A percentile compares a stretch with the other conserved stretches of the same genome.
phyloP scores from a whole-genome alignment of 371 early-diverging fungal genomes.

The Mucor racemosus region DNA sequence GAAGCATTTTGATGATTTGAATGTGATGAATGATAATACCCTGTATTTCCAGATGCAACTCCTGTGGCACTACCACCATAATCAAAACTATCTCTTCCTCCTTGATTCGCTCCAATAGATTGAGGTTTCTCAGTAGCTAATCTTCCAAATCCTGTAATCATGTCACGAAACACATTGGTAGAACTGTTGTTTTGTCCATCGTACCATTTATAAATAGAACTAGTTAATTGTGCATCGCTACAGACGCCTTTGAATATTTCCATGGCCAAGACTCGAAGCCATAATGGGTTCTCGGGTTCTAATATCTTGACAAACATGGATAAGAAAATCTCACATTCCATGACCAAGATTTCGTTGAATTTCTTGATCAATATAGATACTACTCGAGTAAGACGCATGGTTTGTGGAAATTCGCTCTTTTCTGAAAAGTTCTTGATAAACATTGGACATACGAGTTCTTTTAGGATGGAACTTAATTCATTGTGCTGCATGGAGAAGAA shows the following conservation, averaged over 20 bases:
- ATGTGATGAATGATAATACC: slow-evolving; percentile 9
- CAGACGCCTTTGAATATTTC: slow-evolving; percentile 82
- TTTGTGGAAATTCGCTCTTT: slow-evolving; percentile 80
- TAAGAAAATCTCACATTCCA: slow-evolving; percentile 94
- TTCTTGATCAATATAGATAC: slow-evolving; percentile 81
- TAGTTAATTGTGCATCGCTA: slow-evolving; percentile 61
- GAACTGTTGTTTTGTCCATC: slow-evolving; percentile 71
- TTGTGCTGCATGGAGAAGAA: slow-evolving; percentile 57
- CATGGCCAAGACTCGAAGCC: slow-evolving; percentile 89
- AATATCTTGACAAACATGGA: slow-evolving; percentile 85
- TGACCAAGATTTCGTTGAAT: slow-evolving; percentile 73
- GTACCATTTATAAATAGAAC: slow-evolving; percentile 75
- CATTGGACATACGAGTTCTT: slow-evolving; percentile 86
- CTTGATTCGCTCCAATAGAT: slow-evolving; percentile 61
- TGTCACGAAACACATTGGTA: slow-evolving; percentile 80
- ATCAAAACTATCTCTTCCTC: slow-evolving; percentile 55
- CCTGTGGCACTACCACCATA: slow-evolving; percentile 16
- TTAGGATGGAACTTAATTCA: slow-evolving; percentile 71
- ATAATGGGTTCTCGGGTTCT: slow-evolving; percentile 79
- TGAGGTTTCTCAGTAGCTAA: slow-evolving; percentile 83
- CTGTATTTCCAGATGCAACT: background rate
- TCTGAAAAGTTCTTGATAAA: slow-evolving; percentile 91
- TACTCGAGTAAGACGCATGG: slow-evolving; percentile 85
- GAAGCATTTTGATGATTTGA: slow-evolving; percentile 8
- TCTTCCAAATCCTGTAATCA: slow-evolving; percentile 78